These are phyloP conservation scores for Epichloe gansuensis DNA, from an alignment of 2,329 filamentous ascomycete genomes.

Conservation along the genomic window DNA sequence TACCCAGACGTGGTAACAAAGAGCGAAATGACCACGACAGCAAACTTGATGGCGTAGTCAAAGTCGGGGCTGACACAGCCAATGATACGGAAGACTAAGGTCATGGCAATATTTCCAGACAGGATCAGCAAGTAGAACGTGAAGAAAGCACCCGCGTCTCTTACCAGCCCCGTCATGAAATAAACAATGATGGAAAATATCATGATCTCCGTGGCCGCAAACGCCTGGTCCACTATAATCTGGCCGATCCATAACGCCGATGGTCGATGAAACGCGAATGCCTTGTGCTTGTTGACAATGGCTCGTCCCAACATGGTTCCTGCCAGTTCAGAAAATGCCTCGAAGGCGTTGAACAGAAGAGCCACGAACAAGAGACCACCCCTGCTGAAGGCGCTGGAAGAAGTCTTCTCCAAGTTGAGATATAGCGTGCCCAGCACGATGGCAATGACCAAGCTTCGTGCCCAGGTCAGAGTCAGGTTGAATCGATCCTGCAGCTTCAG, in stretches of 20 bases:
- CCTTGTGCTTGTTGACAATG: constrained; percentile 74
- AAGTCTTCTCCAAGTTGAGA: constrained; percentile 53
- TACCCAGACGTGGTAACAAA: constrained; percentile 75
- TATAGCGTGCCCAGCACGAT: constrained; percentile 73
- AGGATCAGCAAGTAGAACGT: constrained; percentile 63
- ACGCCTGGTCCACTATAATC: constrained; percentile 65
- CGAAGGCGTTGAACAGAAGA: constrained; percentile 77
- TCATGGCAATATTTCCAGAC: constrained; percentile 59
- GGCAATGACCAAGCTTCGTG: constrained; percentile 55
- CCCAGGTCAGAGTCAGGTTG: constrained; percentile 61
- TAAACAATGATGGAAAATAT: constrained; percentile 67
- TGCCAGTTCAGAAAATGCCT: constrained; percentile 68
- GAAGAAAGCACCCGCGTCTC: constrained; percentile 67
- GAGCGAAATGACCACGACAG: constrained; percentile 67
- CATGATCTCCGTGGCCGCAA: constrained; percentile 57
- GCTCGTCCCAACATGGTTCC: constrained; percentile 63
- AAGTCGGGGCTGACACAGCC: constrained; percentile 70
- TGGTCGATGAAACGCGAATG: constrained; percentile 72
- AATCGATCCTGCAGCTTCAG: constrained; percentile 82
- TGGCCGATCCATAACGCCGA: constrained; percentile 76
- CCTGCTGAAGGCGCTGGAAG: constrained; percentile 64
- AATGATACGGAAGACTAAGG: constrained; percentile 63
- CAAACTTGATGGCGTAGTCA: constrained; percentile 75
- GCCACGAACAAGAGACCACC: constrained; percentile 72
- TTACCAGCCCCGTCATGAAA: constrained; percentile 60